phyloP scores from a whole-genome alignment of 2,329 filamentous ascomycete species.

The Didymella glomerata region DNA sequence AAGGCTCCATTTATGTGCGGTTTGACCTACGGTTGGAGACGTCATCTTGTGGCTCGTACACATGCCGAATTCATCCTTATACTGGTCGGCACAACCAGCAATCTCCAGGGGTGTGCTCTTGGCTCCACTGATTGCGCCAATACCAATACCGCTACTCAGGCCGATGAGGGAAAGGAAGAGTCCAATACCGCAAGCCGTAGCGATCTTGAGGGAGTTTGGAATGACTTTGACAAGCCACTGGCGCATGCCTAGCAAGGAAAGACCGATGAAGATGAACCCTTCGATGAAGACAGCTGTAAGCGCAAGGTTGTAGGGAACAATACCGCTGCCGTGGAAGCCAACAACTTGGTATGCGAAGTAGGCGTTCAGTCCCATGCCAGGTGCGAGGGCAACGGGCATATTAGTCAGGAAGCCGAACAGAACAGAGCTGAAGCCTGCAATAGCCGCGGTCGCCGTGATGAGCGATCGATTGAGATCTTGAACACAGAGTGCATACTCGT shows the following conservation, averaged over 20 bases:
- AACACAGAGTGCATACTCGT: constrained; percentile 69
- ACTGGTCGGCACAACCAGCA: constrained; percentile 74
- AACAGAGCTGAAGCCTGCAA: constrained; percentile 78
- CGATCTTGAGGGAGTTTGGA: constrained; percentile 84
- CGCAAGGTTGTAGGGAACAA: constrained; percentile 76
- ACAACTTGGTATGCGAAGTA: constrained; percentile 88
- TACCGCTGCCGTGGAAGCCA: constrained; percentile 76
- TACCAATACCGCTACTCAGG: constrained; percentile 80
- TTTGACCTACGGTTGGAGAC: constrained; percentile 65
- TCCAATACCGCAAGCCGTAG: constrained; percentile 84
- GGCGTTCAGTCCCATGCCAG: constrained; percentile 70
- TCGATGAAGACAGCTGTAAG: constrained; percentile 89
- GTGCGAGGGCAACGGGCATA: constrained; percentile 59
- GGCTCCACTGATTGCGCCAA: constrained; percentile 75
- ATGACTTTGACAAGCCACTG: constrained; percentile 88
- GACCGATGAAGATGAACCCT: constrained; percentile 81
- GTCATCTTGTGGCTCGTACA: constrained; percentile 81
- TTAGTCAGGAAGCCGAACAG: constrained; percentile 84
- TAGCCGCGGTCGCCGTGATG: constrained; percentile 84
- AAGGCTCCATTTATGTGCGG: constrained; percentile 9
- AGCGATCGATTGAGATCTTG: constrained; percentile 74
- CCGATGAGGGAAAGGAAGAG: constrained; percentile 80
- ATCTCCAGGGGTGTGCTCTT: constrained; percentile 73
- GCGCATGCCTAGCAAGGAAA: constrained; percentile 81
- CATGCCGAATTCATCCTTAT: constrained; percentile 58